A percentile compares a stretch with the other conserved stretches of the same genome.
Conservation (phyloP, 176 grass and related monocot species). For the Guadua angustifolia region DNA sequence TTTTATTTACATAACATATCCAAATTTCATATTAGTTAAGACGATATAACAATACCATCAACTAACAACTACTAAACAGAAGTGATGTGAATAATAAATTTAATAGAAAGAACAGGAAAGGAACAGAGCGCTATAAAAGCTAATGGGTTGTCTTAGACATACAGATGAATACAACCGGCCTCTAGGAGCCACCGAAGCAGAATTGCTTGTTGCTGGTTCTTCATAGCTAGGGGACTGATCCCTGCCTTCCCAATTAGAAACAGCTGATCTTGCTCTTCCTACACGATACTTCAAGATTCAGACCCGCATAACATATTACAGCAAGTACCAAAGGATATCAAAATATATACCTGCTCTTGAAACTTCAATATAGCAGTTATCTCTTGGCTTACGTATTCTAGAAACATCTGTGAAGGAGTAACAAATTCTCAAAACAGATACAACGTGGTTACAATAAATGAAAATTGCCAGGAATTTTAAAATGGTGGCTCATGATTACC, state of each 20-base stretch:
- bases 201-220: slow-evolving; percentile 67
- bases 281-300: slow-evolving; percentile 42
- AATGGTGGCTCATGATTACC: background rate
- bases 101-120: slow-evolving; percentile 21
- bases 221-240: slow-evolving; percentile 70
- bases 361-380: slow-evolving; percentile 78
- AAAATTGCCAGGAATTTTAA: background rate
- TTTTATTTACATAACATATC: slow-evolving; percentile 14
- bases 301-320: slow-evolving; percentile 28
- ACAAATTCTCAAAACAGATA: slow-evolving; percentile 35
- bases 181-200: slow-evolving; percentile 28
- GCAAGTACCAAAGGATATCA: slow-evolving; percentile 25
- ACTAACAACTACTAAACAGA: background rate
- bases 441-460: slow-evolving; percentile 6
- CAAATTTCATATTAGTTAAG: background rate
- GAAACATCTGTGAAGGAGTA: slow-evolving; percentile 60
- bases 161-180: slow-evolving; percentile 69
- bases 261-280: slow-evolving; percentile 79
- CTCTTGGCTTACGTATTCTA: slow-evolving; percentile 76
- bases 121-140: slow-evolving; percentile 1
- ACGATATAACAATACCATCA: slow-evolving; percentile 14
- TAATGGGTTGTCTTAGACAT: slow-evolving; percentile 40
- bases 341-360: slow-evolving; percentile 83
- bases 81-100: background rate
- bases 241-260: slow-evolving; percentile 73